Evolutionary conservation across 2,329 filamentous ascomycete genomes (phyloP), one percentile per base, ranked within the genome.

Genomic region (Hymenoscyphus salicellus): DNA sequence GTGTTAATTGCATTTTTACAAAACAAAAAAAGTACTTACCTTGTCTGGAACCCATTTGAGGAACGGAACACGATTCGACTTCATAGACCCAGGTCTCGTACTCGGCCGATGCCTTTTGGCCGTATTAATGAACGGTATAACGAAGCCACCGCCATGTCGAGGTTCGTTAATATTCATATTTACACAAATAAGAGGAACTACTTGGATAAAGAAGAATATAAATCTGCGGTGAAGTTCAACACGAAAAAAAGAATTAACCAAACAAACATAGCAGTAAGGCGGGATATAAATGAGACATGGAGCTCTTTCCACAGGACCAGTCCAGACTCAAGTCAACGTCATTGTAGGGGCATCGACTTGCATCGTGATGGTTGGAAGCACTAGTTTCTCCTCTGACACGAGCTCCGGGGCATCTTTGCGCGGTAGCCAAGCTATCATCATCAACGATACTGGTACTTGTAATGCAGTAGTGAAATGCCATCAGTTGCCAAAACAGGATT

Each of bases 101-200:
- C 62, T 63, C 36, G 64, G 63, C 33, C 58, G 61, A 49, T 49
- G n/a, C 8, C 26, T 64, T 46, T 62, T 65, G 28, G 52, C 28
- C 10, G 64, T 64, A 41, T 70, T 70, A 41, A 69, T 49, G 55
- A 66, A 72, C 2, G 71, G 68, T 17, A 72, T 49, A 28, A 66
- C 63, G 49, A 72, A 70, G 10, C 68, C 64, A 36, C 61, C 65
- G 23, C 66, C 66, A 11, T 62, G 17, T 61, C 61, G 66, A 32
- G 69, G 66, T 32, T 68, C 65, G 46, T 72, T 71, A 60, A 72
- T 72, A 62, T 72, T 72, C 70, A 72, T 72, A 14, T 7, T 66
- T 56, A 5, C 41, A 49, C 32, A 60, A 41, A 32, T 28, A 23
- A 46, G 41, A n/a, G 6, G 17, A 5, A 55, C 30, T 26, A 17